Evolutionary conservation across 441 rosid species (phyloP).

Genomic region (Capsella rubella): DNA sequence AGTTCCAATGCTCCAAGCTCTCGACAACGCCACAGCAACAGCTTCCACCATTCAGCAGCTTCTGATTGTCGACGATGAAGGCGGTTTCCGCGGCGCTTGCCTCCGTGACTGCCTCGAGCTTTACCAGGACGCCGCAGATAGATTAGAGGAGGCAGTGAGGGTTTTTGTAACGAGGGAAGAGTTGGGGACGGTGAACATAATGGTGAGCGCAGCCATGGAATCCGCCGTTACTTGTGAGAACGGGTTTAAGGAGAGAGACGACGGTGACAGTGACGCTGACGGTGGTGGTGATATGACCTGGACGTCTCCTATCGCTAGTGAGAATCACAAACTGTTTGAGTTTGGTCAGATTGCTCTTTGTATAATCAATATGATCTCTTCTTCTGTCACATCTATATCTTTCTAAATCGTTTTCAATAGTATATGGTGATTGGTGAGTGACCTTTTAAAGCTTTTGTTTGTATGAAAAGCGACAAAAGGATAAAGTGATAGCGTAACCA

Average conservation of each 20-base stretch:
- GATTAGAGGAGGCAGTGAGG: conserved; percentile 52
- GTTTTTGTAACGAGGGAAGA: conserved; percentile 49
- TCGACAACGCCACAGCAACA: conserved; percentile 58
- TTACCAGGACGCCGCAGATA: conserved; percentile 49
- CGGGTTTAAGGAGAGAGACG: conserved; percentile 51
- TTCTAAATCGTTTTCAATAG: conserved; percentile 6
- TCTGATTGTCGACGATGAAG: conserved; percentile 36
- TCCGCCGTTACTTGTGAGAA: conserved; percentile 60
- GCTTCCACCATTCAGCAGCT: conserved; percentile 48
- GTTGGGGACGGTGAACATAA: conserved; percentile 40
- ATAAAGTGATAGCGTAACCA: neutral
- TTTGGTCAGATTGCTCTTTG: conserved; percentile 62
- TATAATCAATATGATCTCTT: conserved; percentile 44
- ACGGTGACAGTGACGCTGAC: neutral
- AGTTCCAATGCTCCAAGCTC: conserved; percentile 62
- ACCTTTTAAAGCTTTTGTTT: neutral
- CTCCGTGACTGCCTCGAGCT: conserved; percentile 58
- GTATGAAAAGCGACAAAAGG: neutral
- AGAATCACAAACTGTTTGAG: conserved; percentile 55
- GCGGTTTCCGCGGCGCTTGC: conserved; percentile 44
- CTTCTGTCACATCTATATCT: conserved; percentile 29
- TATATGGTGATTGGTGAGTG: neutral
- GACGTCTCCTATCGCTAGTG: conserved; percentile 51
- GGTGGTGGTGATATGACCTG: conserved; percentile 35
- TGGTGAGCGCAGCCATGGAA: conserved; percentile 62